Evolutionary conservation across 1,284 basidiomycete species (phyloP), one percentile per base, ranked within the genome.

Genomic region (Ganoderma multipileum): DNA sequence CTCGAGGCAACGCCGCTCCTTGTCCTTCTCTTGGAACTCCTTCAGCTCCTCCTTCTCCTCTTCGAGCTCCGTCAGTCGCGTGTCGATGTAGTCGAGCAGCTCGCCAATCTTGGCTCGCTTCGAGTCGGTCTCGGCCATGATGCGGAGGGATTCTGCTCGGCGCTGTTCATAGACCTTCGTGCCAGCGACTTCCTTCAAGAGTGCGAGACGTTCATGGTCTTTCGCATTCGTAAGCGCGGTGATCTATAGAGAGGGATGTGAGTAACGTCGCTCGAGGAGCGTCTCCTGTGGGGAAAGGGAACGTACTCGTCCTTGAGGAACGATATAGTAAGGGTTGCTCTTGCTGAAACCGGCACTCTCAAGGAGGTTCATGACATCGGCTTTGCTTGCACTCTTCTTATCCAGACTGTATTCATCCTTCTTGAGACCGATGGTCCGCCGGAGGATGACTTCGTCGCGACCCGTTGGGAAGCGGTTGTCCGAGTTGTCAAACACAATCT

Each of bases 351-450:
- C 97, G 0, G 98, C 98, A 75, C 91, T 94, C 80, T 98, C 96
- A 36, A 98, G 87, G 23, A 98, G 84, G 77, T 95, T 97, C 95
- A 97, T 97, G 30, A 99, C 95, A 76, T 99, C 98, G 6, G 96
- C 96, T 81, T 98, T 99, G 80, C 91, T 95, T 0, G 95, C 94
- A 71, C 92, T 95, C 83, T 98, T 99, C 83, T 94, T 92, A 82
- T 99, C 98, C 58, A 99, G 85, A 73, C 94, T 95, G 83, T 99
- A 99, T 82, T 99, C 98, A 78, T 99, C 98, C 84, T 99, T 99
- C 85, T 99, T 99, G 61, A 96, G 81, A 71, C 98, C 98, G 69
- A 99, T 99, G 2, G 98, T 99, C 54, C 96, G 88, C 7, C 96
- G 89, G 3, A 98, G 85, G 44, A 95, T 90, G 47, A 97, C 89